These are phyloP conservation scores for Talaromyces trachyspermus DNA, from an alignment of 495 filamentous ascomycete species.

Conservation along the genomic window DNA sequence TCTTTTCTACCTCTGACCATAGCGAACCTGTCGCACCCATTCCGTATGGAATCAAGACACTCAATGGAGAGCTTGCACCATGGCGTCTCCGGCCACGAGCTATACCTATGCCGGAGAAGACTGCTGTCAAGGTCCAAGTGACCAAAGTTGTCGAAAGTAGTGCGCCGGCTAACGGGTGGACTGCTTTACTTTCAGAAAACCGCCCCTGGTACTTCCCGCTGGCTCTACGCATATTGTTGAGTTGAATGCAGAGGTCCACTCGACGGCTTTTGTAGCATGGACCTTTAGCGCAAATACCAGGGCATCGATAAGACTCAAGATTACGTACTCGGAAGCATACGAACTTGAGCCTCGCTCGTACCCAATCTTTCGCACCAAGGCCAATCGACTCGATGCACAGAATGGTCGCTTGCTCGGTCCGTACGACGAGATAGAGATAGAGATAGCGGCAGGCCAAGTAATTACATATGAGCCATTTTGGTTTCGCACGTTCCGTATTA, in stretches of 20 bases:
- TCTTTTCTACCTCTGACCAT: constrained; percentile 9
- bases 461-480: constrained; percentile 29
- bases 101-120: constrained; percentile 28
- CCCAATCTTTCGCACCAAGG: constrained; percentile 31
- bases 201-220: constrained; percentile 13
- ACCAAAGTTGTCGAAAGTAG: constrained; percentile 20
- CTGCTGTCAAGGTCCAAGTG: constrained; percentile 10
- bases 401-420: constrained; percentile 27
- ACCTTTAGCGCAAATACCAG: constrained; percentile 15
- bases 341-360: constrained; percentile 31
- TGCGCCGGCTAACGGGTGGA: constrained; percentile 14
- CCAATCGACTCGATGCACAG: constrained; percentile 24
- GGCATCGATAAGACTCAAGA: constrained; percentile 19
- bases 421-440: constrained; percentile 21
- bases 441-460: constrained; percentile 6
- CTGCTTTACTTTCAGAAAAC: constrained; percentile 8
- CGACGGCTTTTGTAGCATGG: constrained; percentile 30
- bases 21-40: constrained; percentile 11
- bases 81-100: constrained; percentile 26
- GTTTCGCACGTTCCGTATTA: constrained; percentile 32
- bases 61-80: constrained; percentile 30
- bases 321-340: constrained; percentile 35
- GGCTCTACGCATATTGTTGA: constrained; percentile 24
- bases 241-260: constrained; percentile 27
- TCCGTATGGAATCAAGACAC: constrained; percentile 21